Conservation (phyloP, 495 filamentous ascomycete genomes). For the Penicillium salamii region DNA sequence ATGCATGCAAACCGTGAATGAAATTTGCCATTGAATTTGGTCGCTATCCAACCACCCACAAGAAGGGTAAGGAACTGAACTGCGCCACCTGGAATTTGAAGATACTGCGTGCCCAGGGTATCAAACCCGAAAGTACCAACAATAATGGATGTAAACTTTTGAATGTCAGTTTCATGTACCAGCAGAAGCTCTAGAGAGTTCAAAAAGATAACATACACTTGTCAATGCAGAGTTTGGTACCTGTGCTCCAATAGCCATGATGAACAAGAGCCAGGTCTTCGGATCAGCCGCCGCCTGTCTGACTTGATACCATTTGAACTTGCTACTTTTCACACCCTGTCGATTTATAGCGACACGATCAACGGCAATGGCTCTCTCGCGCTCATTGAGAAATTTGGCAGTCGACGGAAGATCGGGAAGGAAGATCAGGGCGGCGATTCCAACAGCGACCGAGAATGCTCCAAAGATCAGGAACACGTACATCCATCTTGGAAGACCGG, state of each 20-base stretch:
- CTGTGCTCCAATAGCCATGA: slow-evolving; percentile 34
- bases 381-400: slow-evolving; percentile 42
- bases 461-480: slow-evolving; percentile 52
- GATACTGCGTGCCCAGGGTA: slow-evolving; percentile 52
- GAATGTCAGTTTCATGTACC: neutral
- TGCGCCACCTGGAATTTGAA: slow-evolving; percentile 49
- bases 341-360: slow-evolving; percentile 42
- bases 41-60: slow-evolving; percentile 34
- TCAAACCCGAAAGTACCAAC: slow-evolving; percentile 53
- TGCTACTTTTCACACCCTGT: slow-evolving; percentile 45
- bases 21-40: slow-evolving; percentile 35
- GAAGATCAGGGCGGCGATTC: slow-evolving; percentile 33
- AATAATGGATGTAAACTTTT: slow-evolving; percentile 46
- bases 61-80: slow-evolving; percentile 39
- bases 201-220: no score
- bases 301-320: slow-evolving; percentile 49
- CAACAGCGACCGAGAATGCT: slow-evolving; percentile 30
- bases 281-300: slow-evolving; percentile 45
- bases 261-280: slow-evolving; percentile 47
- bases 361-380: slow-evolving; percentile 40
- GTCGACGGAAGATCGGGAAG: slow-evolving; percentile 46
- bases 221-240: slow-evolving; percentile 39
- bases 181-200: no score
- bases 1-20: slow-evolving; percentile 31
- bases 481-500: slow-evolving; percentile 43